Evolutionary conservation across 345 rosid species (phyloP), one percentile per base, ranked within the genome.

Genomic region (Salix dunnii): DNA sequence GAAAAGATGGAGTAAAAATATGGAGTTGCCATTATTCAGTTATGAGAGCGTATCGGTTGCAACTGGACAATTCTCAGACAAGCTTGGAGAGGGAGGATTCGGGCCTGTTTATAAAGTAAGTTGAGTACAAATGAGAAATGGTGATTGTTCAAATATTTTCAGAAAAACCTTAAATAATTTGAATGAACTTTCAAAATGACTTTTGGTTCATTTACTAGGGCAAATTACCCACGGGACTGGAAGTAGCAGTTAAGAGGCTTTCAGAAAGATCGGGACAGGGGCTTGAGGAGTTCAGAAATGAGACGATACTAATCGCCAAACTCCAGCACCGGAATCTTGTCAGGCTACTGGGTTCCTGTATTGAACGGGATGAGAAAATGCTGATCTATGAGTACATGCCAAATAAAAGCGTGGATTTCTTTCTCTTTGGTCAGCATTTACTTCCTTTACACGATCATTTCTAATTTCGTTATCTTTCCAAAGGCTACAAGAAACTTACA

Each of bases 281-380:
- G 40, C 36, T 66, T 0, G 23, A 18, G 40, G 69, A 66, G 40
- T 66, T 66, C 69, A 30, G 25, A 21, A 66, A 66, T 36, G 69
- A 66, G 42, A 66, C 69, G 1, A 30, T 66, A 5, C 69, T 66
- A 21, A 66, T 66, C 31, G 69, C 69, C 69, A 66, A 66, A 66
- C 69, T 66, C 69, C 69, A 66, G 69, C 69, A 66, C 69, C 16
- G 40, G 69, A 66, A 66, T 66, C 46, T 66, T 30, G 46, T 66
- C 33, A 16, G 40, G 46, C 40, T 66, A 7, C 8, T 66, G 1
- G 69, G 69, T 35, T 66, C 40, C 42, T 66, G 69, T 33, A 66
- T 30, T 16, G 40, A 66, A 66, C 36, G 40, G 23, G 69, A 31
- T 31, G 69, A 66, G 10, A 66, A 66, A 4, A 66, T 66, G 13